Evolutionary conservation across 2,329 filamentous ascomycete genomes (phyloP), one percentile per base, ranked within the genome.

Genomic region (Tolypocladium guangdongense): DNA sequence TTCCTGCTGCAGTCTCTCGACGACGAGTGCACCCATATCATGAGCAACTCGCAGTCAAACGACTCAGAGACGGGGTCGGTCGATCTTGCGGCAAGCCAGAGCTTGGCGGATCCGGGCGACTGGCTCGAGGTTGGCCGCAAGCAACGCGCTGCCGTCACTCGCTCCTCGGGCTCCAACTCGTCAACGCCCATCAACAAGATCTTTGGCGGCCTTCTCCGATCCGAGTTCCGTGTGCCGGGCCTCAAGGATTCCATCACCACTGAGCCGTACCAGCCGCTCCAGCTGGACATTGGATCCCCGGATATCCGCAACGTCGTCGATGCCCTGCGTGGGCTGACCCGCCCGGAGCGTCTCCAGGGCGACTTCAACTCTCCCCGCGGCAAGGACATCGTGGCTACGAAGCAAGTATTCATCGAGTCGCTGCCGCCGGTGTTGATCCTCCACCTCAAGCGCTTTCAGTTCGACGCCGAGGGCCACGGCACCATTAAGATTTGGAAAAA

Each of bases 401-500:
- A 97, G 72, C 93, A 97, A 68, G 85, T 96, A 2, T 90, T 95
- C 61, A 95, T 99, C 57, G 92, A 97, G 63, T 88, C 84, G 1
- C 76, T 97, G 18, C 93, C 93, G 0, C 89, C 90, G 0, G 88
- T 97, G 4, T 80, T 99, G 14, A 95, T 97, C 52, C 79, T 99
- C 10, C 93, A 99, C 65, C 78, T 99, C 43, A 99, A 99, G 74
- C 89, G 93, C 46, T 99, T 99, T 77, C 90, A 96, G 63, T 97
- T 96, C 63, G 90, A 97, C 63, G 88, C 84, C 56, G 82, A 86
- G 54, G 88, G 86, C 46, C 63, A 66, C 46, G 90, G 90, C 27
- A 95, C 90, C 0, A 87, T 96, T 64, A 99, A 99, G 76, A 95
- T 97, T 58, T 96, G 92, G 89, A 99, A 97, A 75, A 95, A 92